Conservation (phyloP, 2,329 filamentous ascomycete species). For the Ophiostoma piceae region DNA sequence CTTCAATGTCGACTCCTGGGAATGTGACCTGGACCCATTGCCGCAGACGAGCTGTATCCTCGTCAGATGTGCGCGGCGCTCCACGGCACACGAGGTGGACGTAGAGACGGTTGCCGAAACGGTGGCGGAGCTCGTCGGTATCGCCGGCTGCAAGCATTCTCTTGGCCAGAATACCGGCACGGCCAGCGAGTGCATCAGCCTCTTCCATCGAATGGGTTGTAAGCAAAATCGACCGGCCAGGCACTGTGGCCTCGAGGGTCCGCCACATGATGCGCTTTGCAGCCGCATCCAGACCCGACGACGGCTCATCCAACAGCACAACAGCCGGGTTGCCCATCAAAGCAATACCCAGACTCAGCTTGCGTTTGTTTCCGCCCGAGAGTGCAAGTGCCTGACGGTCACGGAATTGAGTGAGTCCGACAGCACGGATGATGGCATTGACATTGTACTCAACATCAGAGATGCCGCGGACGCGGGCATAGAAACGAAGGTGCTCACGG, state of each 20-base stretch:
- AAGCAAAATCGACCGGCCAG: constrained; percentile 75
- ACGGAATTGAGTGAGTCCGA: constrained; percentile 67
- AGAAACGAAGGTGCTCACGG: constrained; percentile 78
- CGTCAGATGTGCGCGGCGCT: constrained; percentile 65
- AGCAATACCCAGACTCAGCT: constrained; percentile 81
- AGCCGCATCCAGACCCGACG: constrained; percentile 81
- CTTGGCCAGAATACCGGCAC: constrained; percentile 79
- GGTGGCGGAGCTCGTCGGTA: constrained; percentile 63
- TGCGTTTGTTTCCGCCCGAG: constrained; percentile 90
- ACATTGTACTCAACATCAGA: constrained; percentile 72
- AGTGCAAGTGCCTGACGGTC: constrained; percentile 72
- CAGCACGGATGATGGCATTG: constrained; percentile 68
- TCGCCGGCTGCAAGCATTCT: constrained; percentile 82
- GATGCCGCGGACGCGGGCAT: constrained; percentile 77
- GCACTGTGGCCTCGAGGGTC: constrained; percentile 67
- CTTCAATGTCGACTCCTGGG: constrained; percentile 61
- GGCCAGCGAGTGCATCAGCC: constrained; percentile 77
- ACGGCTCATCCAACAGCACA: constrained; percentile 82
- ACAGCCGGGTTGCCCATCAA: constrained; percentile 89
- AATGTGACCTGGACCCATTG: constrained; percentile 60
- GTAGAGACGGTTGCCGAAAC: constrained; percentile 73
- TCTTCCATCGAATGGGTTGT: constrained; percentile 97
- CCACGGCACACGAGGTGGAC: constrained; percentile 73
- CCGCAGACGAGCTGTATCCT: constrained; percentile 62
- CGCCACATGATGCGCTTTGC: constrained; percentile 92